Base-by-base conservation (phyloP, 441 rosid genomes). In the Populus hybrid region DNA sequence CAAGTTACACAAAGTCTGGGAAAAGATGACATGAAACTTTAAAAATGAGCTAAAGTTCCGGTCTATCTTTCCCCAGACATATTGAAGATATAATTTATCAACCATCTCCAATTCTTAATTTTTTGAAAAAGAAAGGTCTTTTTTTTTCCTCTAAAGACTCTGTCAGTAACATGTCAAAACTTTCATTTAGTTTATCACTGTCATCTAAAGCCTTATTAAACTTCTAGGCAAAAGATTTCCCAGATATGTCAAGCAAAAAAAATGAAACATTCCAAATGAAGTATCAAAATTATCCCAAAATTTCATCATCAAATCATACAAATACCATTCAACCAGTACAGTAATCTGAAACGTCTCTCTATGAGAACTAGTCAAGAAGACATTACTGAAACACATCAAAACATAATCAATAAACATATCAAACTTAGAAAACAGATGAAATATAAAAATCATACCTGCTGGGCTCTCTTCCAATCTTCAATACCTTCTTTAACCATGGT, bases 401-500 rank as follows among this genome's bases (percentile, higher is more conserved):
- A 5, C 12, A 59, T 12, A 78, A 75, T 21, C 61, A 76, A 35
- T 64, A 24, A 64, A n/a, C 75, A 50, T 16, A 28, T 50, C 30
- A 40, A 67, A 21, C 16, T 66, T 10, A 38, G 61, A 65, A 73
- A 73, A 18, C 30, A 63, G 46, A 11, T n/a, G 42, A 75, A 68
- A 28, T n/a, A 66, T 11, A 20, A 20, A 8, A 72, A 20, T 10
- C 40, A 21, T 75, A 93, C 97, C 95, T 92, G 98, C 78, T 73
- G 78, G 40, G 85, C 86, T 28, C 98, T 82, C 67, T 84, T 85
- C 92, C 96, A 90, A 73, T 93, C 98, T 86, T 93, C 98, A 30
- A 91, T 68, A 12, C 75, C 79, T 86, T 93, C 96, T 82, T 93
- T 93, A 72, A 85, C 92, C 98, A 93, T 93, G 24, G 91, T 88